Evolutionary conservation across 2,329 filamentous ascomycete genomes (phyloP), one percentile per base, ranked within the genome.

Genomic region (Talaromyces albobiverticillius): DNA sequence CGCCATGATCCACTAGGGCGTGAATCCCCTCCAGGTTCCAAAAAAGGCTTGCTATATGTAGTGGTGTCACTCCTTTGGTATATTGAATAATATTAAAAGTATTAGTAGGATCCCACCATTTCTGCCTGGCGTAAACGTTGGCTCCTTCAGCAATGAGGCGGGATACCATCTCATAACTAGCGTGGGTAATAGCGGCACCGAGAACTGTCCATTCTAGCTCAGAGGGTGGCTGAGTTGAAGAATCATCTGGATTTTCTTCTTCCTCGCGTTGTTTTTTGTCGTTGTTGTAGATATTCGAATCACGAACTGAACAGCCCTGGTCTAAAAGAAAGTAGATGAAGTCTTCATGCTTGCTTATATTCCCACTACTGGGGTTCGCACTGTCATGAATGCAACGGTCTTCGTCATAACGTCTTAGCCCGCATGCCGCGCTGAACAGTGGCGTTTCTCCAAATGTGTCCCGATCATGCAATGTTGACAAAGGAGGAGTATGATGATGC

Each of bases 91-190:
- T 16, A 31, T 31, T 2, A 18, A n/a, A 14, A 34, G 4, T 16
- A 42, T 16, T 29, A 16, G 47, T 34, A 13, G 45, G 20, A 14
- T 18, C 18, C 9, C 53, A 4, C 20, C 36, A 49, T 51, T 41
- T 14, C 42, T 55, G 50, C 20, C 53, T 58, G 13, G 51, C 48
- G 14, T 43, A 54, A 46, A 34, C 54, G 51, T 61, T 58, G 32
- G 58, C 58, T 36, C 56, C 59, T 55, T 50, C 47, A 43, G 51
- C 57, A 48, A 58, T 51, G 50, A 58, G 57, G 29, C 59, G 59
- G 51, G 42, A 55, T 36, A 59, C 53, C 26, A 60, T 56, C 49
- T 18, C 49, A 46, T 34, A 40, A 51, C 45, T 55, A 20, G 29
- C 59, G 23, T 46, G 50, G 41, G 59, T 57, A 34, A 59, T 43